A percentile compares a stretch with the other conserved stretches of the same genome.
These are phyloP conservation scores for Geotrichum histeridarum DNA, from an alignment of 1,139 yeast species.

Conservation along the genomic window DNA sequence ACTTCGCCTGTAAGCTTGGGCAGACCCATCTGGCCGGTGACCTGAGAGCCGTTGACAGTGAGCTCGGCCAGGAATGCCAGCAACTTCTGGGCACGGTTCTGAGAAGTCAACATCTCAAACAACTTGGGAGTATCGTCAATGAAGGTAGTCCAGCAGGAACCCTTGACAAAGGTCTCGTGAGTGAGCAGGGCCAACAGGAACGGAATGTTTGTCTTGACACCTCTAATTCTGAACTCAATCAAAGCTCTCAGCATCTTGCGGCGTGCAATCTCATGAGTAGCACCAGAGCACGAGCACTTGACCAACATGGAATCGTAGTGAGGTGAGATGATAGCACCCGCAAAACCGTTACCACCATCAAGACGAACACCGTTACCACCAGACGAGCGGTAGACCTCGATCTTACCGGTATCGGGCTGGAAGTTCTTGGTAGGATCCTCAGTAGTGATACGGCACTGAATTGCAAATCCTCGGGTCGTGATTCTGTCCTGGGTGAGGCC, in stretches of 20 bases:
- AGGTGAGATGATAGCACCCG: constrained; percentile 97
- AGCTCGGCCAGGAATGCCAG: constrained; percentile 85
- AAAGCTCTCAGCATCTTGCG: constrained; percentile 95
- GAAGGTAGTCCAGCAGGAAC: constrained; percentile 96
- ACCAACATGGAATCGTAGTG: constrained; percentile 98
- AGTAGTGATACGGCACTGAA: constrained; percentile 98
- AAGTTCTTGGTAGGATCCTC: constrained; percentile 95
- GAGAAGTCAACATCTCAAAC: constrained; percentile 91
- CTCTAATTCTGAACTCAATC: constrained; percentile 96
- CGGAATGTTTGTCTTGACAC: constrained; percentile 97
- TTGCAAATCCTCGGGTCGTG: constrained; percentile 95
- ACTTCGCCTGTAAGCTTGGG: constrained; percentile 80
- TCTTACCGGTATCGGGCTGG: constrained; percentile 98
- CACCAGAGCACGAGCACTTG: constrained; percentile 93
- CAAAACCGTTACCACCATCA: constrained; percentile 98
- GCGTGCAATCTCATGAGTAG: constrained; percentile 93
- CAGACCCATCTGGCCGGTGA: constrained; percentile 88
- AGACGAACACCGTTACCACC: constrained; percentile 99
- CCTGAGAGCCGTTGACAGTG: constrained; percentile 90
- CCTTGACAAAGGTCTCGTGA: constrained; percentile 77
- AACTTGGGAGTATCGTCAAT: constrained; percentile 96
- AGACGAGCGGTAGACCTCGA: constrained; percentile 95
- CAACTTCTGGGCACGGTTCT: constrained; percentile 93
- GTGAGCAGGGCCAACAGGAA: constrained; percentile 90
- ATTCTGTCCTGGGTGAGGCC: constrained; percentile 92